Conservation (phyloP, 352 stramenopile species). For the Pythium plurisporium region DNA sequence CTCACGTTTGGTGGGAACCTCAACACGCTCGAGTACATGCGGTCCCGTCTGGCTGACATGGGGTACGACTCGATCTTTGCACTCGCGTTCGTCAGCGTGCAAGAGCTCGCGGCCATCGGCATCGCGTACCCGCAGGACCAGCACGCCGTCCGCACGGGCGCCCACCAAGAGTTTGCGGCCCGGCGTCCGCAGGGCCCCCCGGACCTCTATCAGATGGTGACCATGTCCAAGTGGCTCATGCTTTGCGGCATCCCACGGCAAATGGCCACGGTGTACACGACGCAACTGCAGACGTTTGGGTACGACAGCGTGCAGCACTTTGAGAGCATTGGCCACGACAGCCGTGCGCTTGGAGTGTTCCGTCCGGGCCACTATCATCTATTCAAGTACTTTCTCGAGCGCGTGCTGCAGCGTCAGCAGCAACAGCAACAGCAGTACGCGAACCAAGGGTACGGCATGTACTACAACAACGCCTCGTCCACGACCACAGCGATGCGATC, state of each 20-base stretch:
- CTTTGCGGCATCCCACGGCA: conserved; percentile 45
- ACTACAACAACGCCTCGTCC: conserved; percentile 8
- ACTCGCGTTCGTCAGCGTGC: conserved; percentile 43
- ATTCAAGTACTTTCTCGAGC: conserved; percentile 24
- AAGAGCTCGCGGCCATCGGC: conserved; percentile 44
- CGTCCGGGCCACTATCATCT: conserved; percentile 17
- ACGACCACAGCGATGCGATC: not conserved
- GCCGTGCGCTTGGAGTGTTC: conserved; percentile 15
- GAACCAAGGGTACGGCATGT: conserved; percentile 9
- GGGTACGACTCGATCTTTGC: conserved; percentile 59
- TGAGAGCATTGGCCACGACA: conserved; percentile 30
- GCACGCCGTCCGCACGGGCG: conserved; percentile 40
- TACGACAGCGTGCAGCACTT: conserved; percentile 57
- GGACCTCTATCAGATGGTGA: conserved; percentile 31
- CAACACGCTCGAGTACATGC: conserved; percentile 24
- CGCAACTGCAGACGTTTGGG: conserved; percentile 48
- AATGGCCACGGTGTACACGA: conserved; percentile 48
- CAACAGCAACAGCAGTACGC: conserved; percentile 4
- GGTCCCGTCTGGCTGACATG: conserved; percentile 39
- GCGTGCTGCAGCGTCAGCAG: conserved; percentile 15
- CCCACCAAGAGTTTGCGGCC: conserved; percentile 38
- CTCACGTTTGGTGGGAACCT: conserved; percentile 33
- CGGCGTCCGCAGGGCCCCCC: conserved; percentile 37
- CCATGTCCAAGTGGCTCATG: conserved; percentile 60
- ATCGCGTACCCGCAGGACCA: conserved; percentile 36